A percentile compares a stretch with the other conserved stretches of the same genome.
Conservation (phyloP, 164 flowering plant species). For the Stephania yunnanensis region DNA sequence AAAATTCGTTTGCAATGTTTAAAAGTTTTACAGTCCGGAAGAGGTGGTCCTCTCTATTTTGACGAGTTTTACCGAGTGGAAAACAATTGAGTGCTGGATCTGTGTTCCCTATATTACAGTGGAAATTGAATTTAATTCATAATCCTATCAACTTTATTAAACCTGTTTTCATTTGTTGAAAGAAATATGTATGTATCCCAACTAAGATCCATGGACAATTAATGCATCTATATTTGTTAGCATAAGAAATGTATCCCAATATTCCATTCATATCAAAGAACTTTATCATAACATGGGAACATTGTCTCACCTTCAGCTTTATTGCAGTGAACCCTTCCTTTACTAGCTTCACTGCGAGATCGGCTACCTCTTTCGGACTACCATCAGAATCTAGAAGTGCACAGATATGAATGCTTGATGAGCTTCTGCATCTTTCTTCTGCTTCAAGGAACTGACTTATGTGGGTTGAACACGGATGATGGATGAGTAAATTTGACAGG, state of each 20-base stretch:
- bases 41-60: no score
- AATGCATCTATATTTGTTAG: no score
- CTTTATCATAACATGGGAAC: neutral
- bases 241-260: neutral
- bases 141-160: neutral
- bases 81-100: no score
- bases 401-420: slow-evolving; percentile 52
- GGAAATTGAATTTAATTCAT: no score
- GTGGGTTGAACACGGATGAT: slow-evolving; percentile 6
- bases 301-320: slow-evolving; percentile 61
- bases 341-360: slow-evolving; percentile 51
- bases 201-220: neutral
- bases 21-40: no score
- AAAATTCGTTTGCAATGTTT: no score
- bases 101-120: no score
- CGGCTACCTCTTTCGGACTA: slow-evolving; percentile 62
- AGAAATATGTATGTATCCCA: neutral
- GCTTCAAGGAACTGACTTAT: slow-evolving; percentile 19
- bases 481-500: slow-evolving; percentile 42
- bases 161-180: neutral
- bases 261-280: neutral
- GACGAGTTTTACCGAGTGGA: no score
- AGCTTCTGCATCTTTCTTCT: slow-evolving; percentile 17
- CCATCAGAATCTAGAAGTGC: slow-evolving; percentile 79
- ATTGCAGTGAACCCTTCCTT: slow-evolving; percentile 80